These are phyloP conservation scores for Excoecaria cochinchinensis DNA, from an alignment of 345 rosid species.

Conservation along the genomic window DNA sequence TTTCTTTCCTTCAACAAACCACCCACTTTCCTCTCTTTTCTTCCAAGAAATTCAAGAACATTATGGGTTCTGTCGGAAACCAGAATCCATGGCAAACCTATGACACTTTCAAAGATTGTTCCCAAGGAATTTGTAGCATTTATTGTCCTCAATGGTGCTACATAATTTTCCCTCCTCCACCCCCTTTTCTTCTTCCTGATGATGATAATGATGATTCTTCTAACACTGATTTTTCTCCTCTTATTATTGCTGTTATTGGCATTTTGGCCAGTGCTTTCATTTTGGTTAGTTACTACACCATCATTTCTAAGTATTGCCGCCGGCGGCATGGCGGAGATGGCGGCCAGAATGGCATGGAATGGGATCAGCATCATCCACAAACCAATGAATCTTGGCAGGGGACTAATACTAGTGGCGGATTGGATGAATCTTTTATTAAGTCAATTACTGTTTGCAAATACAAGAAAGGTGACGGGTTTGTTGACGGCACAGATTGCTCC, in stretches of 20 bases:
- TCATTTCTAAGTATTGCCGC: slow-evolving; percentile 63
- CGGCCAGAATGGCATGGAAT: neutral
- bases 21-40: neutral
- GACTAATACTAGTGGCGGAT: slow-evolving; percentile 25
- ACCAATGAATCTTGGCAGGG: slow-evolving; percentile 19
- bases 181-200: slow-evolving; percentile 41
- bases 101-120: slow-evolving; percentile 64
- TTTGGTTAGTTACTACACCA: slow-evolving; percentile 66
- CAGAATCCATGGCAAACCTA: slow-evolving; percentile 52
- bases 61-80: slow-evolving; percentile 43
- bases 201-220: slow-evolving; percentile 28
- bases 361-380: slow-evolving; percentile 14
- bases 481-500: slow-evolving; percentile 66
- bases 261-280: slow-evolving; percentile 67
- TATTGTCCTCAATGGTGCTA: slow-evolving; percentile 92
- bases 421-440: slow-evolving; percentile 57
- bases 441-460: slow-evolving; percentile 58
- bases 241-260: slow-evolving; percentile 69
- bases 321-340: slow-evolving; percentile 22
- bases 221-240: slow-evolving; percentile 57
- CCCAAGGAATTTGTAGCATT: slow-evolving; percentile 70
- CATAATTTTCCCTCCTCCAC: slow-evolving; percentile 74
- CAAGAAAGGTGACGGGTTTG: slow-evolving; percentile 45
- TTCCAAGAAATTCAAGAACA: slow-evolving; percentile 11
- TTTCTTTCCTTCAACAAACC: neutral